phyloP scores from a whole-genome alignment of 805 yeast genomes.

The Dipodascopsis tothii region DNA sequence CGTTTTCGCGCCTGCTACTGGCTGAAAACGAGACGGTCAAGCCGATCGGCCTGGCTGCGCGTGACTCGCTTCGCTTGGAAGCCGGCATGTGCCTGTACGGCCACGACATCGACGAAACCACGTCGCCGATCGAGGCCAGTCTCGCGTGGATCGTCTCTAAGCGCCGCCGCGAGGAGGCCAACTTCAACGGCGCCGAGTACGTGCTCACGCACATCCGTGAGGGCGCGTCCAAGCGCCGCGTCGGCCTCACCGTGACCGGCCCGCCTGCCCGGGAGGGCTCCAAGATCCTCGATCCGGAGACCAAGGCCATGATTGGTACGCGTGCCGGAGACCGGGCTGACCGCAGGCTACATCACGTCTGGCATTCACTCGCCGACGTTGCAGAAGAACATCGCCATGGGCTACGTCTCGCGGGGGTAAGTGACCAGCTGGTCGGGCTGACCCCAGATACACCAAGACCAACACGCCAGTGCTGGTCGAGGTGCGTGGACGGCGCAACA shows the following conservation, averaged over 20 bases:
- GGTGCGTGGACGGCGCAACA: constrained; percentile 75
- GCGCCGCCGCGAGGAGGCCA: constrained; percentile 51
- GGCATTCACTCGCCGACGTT: constrained; percentile 62
- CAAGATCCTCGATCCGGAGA: constrained; percentile 2
- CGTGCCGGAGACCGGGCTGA: constrained; percentile 36
- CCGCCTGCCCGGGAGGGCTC: constrained; percentile 71
- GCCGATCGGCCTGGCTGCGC: constrained; percentile 95
- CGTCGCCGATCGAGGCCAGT: constrained; percentile 83
- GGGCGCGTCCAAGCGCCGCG: constrained; percentile 51
- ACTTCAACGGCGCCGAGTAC: constrained; percentile 69
- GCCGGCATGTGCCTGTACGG: constrained; percentile 99
- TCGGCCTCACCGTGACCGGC: constrained; percentile 66
- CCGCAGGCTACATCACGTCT: constrained; percentile 50
- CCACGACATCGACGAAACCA: constrained; percentile 70
- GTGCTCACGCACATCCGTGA: constrained; percentile 61
- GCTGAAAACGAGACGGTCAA: constrained; percentile 43
- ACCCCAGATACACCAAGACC: constrained; percentile 55
- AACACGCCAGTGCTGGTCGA: constrained; percentile 69
- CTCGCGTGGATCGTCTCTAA: constrained; percentile 86
- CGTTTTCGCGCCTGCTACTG: constrained; percentile 58
- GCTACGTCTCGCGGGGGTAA: constrained; percentile 44
- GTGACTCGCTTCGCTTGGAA: constrained; percentile 90
- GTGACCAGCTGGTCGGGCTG: no score
- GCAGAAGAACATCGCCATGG: constrained; percentile 84
- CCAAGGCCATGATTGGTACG: constrained; percentile 3